A percentile compares a stretch with the other conserved stretches of the same genome.
phyloP scores from a whole-genome alignment of 768 basidiomycete species.

The Rhizopogon vinicolor region DNA sequence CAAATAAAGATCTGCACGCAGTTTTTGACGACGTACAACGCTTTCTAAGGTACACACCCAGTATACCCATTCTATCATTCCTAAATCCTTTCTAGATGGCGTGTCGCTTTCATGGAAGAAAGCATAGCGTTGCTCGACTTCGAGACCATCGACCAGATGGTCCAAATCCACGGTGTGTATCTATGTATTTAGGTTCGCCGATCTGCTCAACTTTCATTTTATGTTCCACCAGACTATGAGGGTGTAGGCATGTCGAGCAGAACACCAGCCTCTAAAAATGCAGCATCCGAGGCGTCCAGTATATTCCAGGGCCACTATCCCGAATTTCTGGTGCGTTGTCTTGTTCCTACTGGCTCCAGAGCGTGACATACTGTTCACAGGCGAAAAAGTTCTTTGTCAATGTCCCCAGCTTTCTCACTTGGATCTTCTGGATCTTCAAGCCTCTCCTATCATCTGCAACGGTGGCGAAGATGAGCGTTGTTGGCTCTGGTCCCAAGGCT shows the following conservation, averaged over 20 bases:
- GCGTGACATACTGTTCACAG: constrained; percentile 26
- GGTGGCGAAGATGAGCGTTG: constrained; percentile 77
- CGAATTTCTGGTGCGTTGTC: constrained; percentile 57
- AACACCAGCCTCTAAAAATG: constrained; percentile 71
- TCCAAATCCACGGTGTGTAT: constrained; percentile 65
- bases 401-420: constrained; percentile 69
- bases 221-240: constrained; percentile 54
- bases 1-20: constrained; percentile 54
- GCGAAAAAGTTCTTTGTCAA: constrained; percentile 79
- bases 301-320: constrained; percentile 80
- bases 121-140: constrained; percentile 64
- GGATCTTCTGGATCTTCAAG: constrained; percentile 86
- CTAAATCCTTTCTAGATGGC: constrained; percentile 50
- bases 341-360: background rate
- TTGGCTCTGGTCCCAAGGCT: constrained; percentile 56
- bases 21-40: constrained; percentile 75
- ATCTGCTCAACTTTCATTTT: background rate
- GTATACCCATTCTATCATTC: background rate
- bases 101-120: constrained; percentile 73
- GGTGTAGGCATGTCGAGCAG: constrained; percentile 64
- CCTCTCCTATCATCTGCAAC: constrained; percentile 67
- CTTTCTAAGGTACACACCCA: constrained; percentile 58
- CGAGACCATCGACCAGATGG: constrained; percentile 61
- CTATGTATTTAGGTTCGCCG: background rate
- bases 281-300: constrained; percentile 67